Percentiles rank a stretch among this genome's conserved stretches.
phyloP scores from a whole-genome alignment of 1,284 basidiomycete genomes.

The Microbotryomycetes sp. region DNA sequence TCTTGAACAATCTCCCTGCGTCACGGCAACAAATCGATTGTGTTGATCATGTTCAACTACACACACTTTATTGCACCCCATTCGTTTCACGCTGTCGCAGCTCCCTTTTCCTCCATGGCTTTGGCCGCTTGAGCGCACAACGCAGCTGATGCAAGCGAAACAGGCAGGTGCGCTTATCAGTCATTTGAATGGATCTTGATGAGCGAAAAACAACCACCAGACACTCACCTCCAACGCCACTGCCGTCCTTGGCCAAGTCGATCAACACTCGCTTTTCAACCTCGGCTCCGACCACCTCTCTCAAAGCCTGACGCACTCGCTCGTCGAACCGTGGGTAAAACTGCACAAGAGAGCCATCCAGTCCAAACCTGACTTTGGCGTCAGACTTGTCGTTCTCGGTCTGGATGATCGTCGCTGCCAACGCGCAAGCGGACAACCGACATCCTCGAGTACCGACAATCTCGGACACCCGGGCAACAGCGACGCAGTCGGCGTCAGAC shows the following conservation, averaged over 20 bases:
- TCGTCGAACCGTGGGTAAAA: slow-evolving; percentile 80
- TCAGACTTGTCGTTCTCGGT: slow-evolving; percentile 55
- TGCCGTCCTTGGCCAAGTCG: slow-evolving; percentile 92
- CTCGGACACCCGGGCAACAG: slow-evolving; percentile 70
- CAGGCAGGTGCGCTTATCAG: not conserved
- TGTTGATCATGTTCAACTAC: no score
- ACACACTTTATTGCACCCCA: no score
- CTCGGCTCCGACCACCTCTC: slow-evolving; percentile 66
- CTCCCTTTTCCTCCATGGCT: slow-evolving; percentile 23
- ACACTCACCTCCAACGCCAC: slow-evolving; percentile 65
- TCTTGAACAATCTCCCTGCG: no score
- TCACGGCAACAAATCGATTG: no score
- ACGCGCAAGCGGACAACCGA: slow-evolving; percentile 71
- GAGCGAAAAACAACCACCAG: not conserved
- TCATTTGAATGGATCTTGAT: not conserved
- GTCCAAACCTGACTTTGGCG: slow-evolving; percentile 57
- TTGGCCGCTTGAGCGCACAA: slow-evolving; percentile 27
- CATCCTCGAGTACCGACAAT: slow-evolving; percentile 78
- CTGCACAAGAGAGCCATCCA: slow-evolving; percentile 88
- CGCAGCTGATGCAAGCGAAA: slow-evolving; percentile 7
- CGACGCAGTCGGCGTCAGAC: slow-evolving; percentile 50
- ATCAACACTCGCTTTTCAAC: slow-evolving; percentile 73
- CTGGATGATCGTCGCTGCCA: slow-evolving; percentile 78
- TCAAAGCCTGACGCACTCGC: slow-evolving; percentile 63
- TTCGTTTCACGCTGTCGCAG: not conserved